phyloP scores from a whole-genome alignment of 108 stramenopile genomes.

The Seminavis robusta region DNA sequence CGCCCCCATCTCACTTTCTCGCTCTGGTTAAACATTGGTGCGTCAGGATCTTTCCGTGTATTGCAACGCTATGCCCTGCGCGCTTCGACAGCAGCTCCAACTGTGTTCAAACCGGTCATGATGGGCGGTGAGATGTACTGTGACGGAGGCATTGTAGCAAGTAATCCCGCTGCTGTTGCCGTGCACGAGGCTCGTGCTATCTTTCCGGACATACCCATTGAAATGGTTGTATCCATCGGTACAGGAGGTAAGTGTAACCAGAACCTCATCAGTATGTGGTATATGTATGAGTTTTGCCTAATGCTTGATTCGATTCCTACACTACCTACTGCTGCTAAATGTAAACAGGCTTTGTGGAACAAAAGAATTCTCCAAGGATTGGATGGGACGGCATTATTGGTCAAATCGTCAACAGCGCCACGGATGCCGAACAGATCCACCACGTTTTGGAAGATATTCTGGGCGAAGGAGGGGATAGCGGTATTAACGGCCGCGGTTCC shows the following conservation, averaged over 20 bases:
- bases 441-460: constrained; percentile 75
- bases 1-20: background rate
- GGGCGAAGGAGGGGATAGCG: constrained; percentile 48
- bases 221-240: constrained; percentile 75
- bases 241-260: constrained; percentile 43
- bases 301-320: too few species aligned
- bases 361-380: constrained; percentile 69
- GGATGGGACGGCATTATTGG: constrained; percentile 90
- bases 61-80: constrained; percentile 76
- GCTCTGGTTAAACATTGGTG: background rate
- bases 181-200: constrained; percentile 83
- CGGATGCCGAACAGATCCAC: constrained; percentile 75
- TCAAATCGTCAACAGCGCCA: constrained; percentile 82
- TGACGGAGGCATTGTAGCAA: constrained; percentile 85
- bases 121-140: constrained; percentile 85
- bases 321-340: background rate
- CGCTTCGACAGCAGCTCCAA: constrained; percentile 85
- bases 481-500: constrained; percentile 19
- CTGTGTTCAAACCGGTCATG: constrained; percentile 83
- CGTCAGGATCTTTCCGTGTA: constrained; percentile 71
- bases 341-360: constrained; percentile 66
- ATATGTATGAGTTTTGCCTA: too few species aligned
- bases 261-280: background rate
- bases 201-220: constrained; percentile 81
- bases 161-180: constrained; percentile 83